Conservation (phyloP, 345 rosid species). For the Syzygium jambos region DNA sequence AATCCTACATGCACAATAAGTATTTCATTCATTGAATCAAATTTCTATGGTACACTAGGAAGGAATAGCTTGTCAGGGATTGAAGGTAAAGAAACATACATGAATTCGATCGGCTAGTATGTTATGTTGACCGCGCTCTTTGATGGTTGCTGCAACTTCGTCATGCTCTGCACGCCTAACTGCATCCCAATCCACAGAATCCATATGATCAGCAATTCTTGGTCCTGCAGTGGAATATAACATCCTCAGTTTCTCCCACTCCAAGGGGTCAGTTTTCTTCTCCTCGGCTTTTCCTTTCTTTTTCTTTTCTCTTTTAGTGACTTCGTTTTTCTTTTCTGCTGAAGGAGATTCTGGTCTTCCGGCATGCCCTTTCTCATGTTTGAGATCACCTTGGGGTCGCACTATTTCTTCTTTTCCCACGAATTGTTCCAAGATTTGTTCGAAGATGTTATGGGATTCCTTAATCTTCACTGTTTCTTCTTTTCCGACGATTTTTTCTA, state of each 20-base stretch:
- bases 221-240: constrained; percentile 15
- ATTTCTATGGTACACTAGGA: neutral
- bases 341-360: constrained; percentile 3
- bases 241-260: constrained; percentile 40
- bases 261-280: neutral
- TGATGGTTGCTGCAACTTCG: constrained; percentile 23
- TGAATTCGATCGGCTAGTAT: constrained; percentile 30
- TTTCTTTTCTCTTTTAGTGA: neutral
- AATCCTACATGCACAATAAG: constrained; percentile 19
- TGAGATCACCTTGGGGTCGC: neutral
- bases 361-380: neutral
- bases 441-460: neutral
- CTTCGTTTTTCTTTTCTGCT: neutral
- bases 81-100: constrained; percentile 13
- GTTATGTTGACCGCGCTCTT: constrained; percentile 41
- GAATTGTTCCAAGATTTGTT: neutral
- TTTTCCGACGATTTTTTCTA: neutral
- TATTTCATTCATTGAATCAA: neutral
- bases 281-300: neutral
- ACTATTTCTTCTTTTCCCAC: neutral
- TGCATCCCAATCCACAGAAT: constrained; percentile 55
- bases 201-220: constrained; percentile 24
- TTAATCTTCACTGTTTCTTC: neutral
- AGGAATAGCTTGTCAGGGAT: no score
- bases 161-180: constrained; percentile 20